phyloP scores from a whole-genome alignment of 257 asterid species.

The Misopates orontium region DNA sequence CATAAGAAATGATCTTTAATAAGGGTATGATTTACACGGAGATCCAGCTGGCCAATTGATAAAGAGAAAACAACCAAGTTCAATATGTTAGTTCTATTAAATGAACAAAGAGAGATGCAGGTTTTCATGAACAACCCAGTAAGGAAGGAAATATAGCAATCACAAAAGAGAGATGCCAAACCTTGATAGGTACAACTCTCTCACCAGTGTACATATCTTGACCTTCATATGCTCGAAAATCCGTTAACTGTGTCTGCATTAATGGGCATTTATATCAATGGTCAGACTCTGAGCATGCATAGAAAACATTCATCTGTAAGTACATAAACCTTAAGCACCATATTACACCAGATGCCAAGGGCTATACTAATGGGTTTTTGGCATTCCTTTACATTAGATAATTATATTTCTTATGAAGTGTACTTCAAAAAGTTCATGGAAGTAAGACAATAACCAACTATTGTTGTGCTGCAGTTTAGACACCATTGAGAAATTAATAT shows the following conservation, averaged over 20 bases:
- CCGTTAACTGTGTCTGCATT: conserved; percentile 75
- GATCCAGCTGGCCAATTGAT: conserved; percentile 70
- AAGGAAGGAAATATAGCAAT: conserved; percentile 21
- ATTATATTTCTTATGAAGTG: neutral
- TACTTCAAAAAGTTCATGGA: neutral
- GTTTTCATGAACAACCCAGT: too few relatives aligned
- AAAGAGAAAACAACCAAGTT: conserved; percentile 2
- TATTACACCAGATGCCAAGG: neutral
- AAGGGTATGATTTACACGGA: conserved; percentile 85
- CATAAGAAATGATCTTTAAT: conserved; percentile 91
- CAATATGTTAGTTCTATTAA: too few relatives aligned
- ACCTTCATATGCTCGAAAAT: conserved; percentile 89
- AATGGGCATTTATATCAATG: conserved; percentile 27
- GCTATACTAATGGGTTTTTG: neutral
- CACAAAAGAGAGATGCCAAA: conserved; percentile 31
- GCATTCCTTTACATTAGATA: neutral
- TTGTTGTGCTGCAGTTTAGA: neutral
- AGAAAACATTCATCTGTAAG: neutral
- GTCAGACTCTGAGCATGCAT: conserved; percentile 19
- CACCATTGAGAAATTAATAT: neutral
- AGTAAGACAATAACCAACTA: conserved; percentile 1
- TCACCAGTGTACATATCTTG: conserved; percentile 97
- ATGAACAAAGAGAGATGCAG: neutral
- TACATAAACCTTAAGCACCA: conserved; percentile 15
- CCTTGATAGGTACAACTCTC: conserved; percentile 94